Evolutionary conservation across 192 early-diverging fungal genomes (phyloP).

Genomic region (Gaertneriomyces semiglobifer): DNA sequence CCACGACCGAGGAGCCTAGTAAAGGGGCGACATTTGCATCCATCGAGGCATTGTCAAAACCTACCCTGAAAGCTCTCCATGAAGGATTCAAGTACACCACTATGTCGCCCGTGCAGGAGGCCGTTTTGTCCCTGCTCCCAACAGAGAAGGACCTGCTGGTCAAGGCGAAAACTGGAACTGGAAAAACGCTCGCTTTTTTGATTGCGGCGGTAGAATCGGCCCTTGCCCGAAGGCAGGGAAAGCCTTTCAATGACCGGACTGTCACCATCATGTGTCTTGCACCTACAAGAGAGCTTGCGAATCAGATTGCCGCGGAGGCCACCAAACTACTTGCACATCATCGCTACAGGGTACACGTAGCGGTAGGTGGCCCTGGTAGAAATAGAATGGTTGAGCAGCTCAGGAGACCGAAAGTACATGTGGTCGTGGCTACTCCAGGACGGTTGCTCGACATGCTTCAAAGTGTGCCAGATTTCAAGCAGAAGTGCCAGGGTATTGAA

Average conservation of each 20-base stretch:
- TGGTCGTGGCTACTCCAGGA: conserved; percentile 92
- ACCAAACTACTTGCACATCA: conserved; percentile 70
- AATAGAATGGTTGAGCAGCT: conserved; percentile 69
- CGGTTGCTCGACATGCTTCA: conserved; percentile 88
- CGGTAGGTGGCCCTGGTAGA: conserved; percentile 80
- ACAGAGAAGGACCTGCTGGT: conserved; percentile 77
- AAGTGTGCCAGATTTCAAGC: conserved; percentile 30
- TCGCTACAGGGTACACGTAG: conserved; percentile 74
- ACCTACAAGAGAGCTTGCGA: conserved; percentile 92
- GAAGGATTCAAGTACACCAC: conserved; percentile 65
- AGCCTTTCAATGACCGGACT: conserved; percentile 8
- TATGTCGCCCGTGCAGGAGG: conserved; percentile 82
- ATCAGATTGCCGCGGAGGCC: conserved; percentile 80
- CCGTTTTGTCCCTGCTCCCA: conserved; percentile 70
- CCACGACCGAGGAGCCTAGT: neutral
- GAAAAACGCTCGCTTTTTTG: conserved; percentile 95
- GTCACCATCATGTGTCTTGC: conserved; percentile 66
- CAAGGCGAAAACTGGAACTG: conserved; percentile 95
- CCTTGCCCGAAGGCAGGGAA: conserved; percentile 41
- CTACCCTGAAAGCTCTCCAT: conserved; percentile 22
- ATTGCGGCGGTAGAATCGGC: conserved; percentile 80
- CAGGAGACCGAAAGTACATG: conserved; percentile 74
- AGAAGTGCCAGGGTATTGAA: conserved; percentile 11
- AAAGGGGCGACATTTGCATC: conserved; percentile 17
- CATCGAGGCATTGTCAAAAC: conserved; percentile 7